Percentiles rank a stretch among this genome's conserved stretches.
These are phyloP conservation scores for Blastobotrys raffinosifermentans DNA, from an alignment of 1,139 yeast species.

Conservation along the genomic window DNA sequence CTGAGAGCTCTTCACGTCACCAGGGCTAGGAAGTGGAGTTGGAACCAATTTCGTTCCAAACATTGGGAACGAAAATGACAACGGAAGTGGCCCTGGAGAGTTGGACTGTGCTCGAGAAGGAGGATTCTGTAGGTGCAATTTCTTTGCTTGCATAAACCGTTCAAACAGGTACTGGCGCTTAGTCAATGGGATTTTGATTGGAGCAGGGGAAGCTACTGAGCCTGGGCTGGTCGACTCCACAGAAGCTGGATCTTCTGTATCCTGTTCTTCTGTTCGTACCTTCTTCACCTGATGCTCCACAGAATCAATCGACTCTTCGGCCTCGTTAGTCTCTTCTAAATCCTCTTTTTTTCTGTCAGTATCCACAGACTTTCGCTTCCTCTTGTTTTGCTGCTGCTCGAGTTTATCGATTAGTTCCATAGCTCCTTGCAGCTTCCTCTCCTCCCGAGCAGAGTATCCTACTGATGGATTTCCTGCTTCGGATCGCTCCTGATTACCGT, in stretches of 20 bases:
- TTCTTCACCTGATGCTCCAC: slow-evolving; percentile 4
- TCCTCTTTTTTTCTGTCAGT: neutral
- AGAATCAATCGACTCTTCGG: neutral
- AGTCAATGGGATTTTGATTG: neutral
- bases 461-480: slow-evolving; percentile 8
- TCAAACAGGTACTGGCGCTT: neutral
- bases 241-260: slow-evolving; percentile 3
- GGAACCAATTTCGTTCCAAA: too few species aligned
- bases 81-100: too few species aligned
- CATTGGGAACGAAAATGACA: neutral
- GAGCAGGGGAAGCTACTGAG: neutral
- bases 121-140: too few species aligned
- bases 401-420: slow-evolving; percentile 25
- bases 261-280: slow-evolving; percentile 1
- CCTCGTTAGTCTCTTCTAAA: neutral
- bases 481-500: slow-evolving; percentile 6
- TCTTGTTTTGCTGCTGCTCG: slow-evolving; percentile 15
- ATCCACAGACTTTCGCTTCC: slow-evolving; percentile 6
- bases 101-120: too few species aligned
- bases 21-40: too few species aligned
- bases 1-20: too few species aligned
- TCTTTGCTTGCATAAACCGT: neutral
- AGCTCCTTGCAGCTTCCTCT: slow-evolving; percentile 26
- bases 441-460: slow-evolving; percentile 26
- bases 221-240: neutral